Conservation (phyloP, 306 rosid species). For the Gillenia trifoliata region DNA sequence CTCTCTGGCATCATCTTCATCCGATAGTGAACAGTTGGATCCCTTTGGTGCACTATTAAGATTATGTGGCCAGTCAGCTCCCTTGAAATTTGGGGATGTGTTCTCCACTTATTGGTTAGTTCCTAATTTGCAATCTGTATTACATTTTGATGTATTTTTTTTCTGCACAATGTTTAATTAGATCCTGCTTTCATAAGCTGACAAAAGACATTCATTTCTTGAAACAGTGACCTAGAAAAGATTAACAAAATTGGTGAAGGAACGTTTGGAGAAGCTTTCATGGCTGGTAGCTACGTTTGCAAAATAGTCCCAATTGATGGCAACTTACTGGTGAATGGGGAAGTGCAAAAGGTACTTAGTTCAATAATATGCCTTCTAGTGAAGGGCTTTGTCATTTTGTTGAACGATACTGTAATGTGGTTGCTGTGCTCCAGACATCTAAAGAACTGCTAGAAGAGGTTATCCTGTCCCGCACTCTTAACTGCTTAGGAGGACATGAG, state of each 20-base stretch:
- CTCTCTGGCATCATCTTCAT: slow-evolving; percentile 54
- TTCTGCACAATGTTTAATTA: neutral
- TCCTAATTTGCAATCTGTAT: slow-evolving; percentile 20
- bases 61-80: slow-evolving; percentile 80
- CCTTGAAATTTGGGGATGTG: slow-evolving; percentile 46
- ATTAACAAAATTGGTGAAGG: slow-evolving; percentile 88
- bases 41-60: slow-evolving; percentile 59
- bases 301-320: slow-evolving; percentile 95
- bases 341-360: slow-evolving; percentile 72
- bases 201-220: slow-evolving; percentile 18
- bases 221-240: slow-evolving; percentile 49
- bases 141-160: slow-evolving; percentile 4
- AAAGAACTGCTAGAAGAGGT: slow-evolving; percentile 88
- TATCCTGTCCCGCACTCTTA: slow-evolving; percentile 81
- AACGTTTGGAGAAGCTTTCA: slow-evolving; percentile 92
- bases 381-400: neutral
- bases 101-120: slow-evolving; percentile 62
- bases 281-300: slow-evolving; percentile 68
- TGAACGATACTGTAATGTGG: slow-evolving; percentile 9
- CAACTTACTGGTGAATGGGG: slow-evolving; percentile 75
- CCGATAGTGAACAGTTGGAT: slow-evolving; percentile 37
- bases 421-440: slow-evolving; percentile 55
- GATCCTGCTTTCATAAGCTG: slow-evolving; percentile 19
- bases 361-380: slow-evolving; percentile 1
- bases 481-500: slow-evolving; percentile 48